phyloP scores from a whole-genome alignment of 352 stramenopile genomes.

The Globisporangium echinulatum region DNA sequence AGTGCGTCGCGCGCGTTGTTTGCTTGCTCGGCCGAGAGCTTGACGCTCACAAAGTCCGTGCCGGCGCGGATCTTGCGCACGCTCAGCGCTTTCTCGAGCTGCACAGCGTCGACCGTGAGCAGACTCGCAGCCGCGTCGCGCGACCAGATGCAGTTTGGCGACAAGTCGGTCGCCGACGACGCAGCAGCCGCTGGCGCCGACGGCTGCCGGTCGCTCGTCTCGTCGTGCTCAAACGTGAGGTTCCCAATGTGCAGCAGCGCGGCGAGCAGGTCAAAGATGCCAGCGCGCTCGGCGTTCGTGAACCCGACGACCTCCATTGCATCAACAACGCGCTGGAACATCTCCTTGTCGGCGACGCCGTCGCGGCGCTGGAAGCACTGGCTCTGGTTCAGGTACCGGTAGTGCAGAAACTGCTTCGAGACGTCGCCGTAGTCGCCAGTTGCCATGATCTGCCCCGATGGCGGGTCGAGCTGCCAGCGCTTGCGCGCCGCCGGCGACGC shows the following conservation, averaged over 20 bases:
- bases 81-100: conserved; percentile 71
- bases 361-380: conserved; percentile 78
- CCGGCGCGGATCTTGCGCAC: conserved; percentile 75
- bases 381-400: conserved; percentile 84
- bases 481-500: conserved; percentile 40
- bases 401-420: conserved; percentile 54
- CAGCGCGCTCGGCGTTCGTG: conserved; percentile 55
- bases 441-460: conserved; percentile 23
- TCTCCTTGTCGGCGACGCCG: conserved; percentile 62
- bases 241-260: conserved; percentile 89
- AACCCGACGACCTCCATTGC: conserved; percentile 85
- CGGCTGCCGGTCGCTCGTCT: conserved; percentile 45
- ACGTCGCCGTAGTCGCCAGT: conserved; percentile 40
- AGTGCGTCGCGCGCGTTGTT: conserved; percentile 80
- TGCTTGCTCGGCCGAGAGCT: conserved; percentile 73
- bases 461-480: conserved; percentile 62
- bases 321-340: conserved; percentile 74
- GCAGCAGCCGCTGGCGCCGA: conserved; percentile 16
- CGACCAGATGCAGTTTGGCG: conserved; percentile 60
- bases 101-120: conserved; percentile 62
- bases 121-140: conserved; percentile 60
- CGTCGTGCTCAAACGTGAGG: conserved; percentile 79
- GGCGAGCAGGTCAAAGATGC: conserved; percentile 78
- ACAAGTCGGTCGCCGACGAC: conserved; percentile 35
- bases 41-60: conserved; percentile 82